Conservation (phyloP, 345 rosid species). For the Salix dunnii region DNA sequence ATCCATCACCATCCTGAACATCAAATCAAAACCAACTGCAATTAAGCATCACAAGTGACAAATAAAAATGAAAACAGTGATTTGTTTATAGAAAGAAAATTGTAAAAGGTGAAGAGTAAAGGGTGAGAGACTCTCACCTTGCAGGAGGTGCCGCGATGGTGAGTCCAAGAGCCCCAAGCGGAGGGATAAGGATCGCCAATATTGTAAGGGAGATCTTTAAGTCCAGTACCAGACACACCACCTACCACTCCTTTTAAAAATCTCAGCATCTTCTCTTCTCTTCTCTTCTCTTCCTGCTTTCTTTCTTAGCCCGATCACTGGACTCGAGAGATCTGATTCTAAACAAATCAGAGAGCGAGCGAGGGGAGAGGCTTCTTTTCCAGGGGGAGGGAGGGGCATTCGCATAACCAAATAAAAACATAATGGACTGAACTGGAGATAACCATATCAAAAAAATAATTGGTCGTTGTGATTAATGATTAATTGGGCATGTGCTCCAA, state of each 20-base stretch:
- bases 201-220: slow-evolving; percentile 93
- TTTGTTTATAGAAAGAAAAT: no score
- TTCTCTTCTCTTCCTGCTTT: not conserved
- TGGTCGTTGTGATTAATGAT: no score
- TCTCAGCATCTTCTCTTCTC: slow-evolving; percentile 53
- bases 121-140: slow-evolving; percentile 37
- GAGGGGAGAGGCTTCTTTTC: no score
- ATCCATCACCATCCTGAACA: slow-evolving; percentile 91
- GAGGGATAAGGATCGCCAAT: slow-evolving; percentile 84
- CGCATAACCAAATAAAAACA: no score
- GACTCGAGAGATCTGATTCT: no score
- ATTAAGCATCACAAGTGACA: no score
- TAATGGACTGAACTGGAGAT: no score
- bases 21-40: not conserved
- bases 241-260: slow-evolving; percentile 88
- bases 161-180: slow-evolving; percentile 97
- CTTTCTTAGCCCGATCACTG: not conserved
- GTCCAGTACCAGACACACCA: slow-evolving; percentile 83
- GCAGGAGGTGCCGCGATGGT: slow-evolving; percentile 85
- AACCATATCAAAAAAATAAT: no score
- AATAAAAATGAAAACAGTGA: no score
- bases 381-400: no score
- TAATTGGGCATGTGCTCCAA: no score
- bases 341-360: not conserved
- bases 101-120: not conserved